phyloP scores from a whole-genome alignment of 106 monocot genomes.

The Hemerocallis citrina region DNA sequence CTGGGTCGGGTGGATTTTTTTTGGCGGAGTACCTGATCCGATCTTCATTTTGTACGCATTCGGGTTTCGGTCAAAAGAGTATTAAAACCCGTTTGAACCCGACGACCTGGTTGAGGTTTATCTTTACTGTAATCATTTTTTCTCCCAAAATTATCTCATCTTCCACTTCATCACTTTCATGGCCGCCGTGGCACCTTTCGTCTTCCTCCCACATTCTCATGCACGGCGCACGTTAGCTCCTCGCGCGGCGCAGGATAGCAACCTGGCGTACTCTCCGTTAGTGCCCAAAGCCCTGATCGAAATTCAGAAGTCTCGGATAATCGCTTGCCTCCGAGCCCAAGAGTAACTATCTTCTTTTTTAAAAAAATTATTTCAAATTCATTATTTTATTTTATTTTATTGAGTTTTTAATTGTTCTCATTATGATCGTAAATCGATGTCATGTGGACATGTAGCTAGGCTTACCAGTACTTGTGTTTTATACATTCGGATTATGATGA shows the following conservation, averaged over 20 bases:
- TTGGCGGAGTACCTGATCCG: too few relatives aligned
- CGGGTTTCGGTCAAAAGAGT: too few relatives aligned
- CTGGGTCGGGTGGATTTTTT: too few relatives aligned
- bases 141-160: too few relatives aligned
- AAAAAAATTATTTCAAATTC: neutral
- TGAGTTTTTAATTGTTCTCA: neutral
- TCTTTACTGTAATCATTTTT: too few relatives aligned
- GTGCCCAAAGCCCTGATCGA: conserved; percentile 21
- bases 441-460: neutral
- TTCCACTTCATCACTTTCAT: too few relatives aligned
- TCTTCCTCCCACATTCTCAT: neutral
- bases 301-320: conserved; percentile 51
- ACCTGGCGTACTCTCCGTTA: neutral
- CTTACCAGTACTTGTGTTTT: too few relatives aligned
- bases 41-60: too few relatives aligned
- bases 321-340: conserved; percentile 78
- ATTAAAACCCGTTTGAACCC: too few relatives aligned
- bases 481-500: too few relatives aligned
- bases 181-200: neutral
- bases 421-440: neutral
- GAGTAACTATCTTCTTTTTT: conserved; percentile 24
- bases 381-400: too few relatives aligned
- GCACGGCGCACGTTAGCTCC: neutral
- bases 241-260: conserved; percentile 2
- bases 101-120: too few relatives aligned